Percentiles rank a stretch among this genome's conserved stretches.
Conservation (phyloP, 2,329 filamentous ascomycete species). For the Trematosphaeria pertusa region DNA sequence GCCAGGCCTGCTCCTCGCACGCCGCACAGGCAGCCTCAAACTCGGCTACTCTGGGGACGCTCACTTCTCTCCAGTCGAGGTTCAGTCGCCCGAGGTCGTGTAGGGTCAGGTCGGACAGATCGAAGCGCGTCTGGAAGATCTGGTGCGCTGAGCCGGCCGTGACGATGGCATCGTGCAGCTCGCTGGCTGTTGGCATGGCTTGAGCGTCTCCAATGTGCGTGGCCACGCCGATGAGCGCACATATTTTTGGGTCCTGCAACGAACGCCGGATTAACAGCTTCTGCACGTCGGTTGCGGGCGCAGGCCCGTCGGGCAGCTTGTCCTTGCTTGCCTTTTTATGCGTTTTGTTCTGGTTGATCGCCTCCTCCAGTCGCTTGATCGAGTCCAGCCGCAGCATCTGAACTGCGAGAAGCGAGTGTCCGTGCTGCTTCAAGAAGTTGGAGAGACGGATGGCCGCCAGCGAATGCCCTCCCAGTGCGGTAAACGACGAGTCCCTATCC, state of each 20-base stretch:
- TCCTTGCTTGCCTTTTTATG: not conserved
- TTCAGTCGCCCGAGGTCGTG: constrained; percentile 8
- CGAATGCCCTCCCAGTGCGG: constrained; percentile 8
- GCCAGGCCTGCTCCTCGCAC: constrained; percentile 9
- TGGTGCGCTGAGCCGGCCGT: constrained; percentile 8
- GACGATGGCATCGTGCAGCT: constrained; percentile 6
- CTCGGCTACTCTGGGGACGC: constrained; percentile 4
- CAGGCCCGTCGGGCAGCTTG: not conserved
- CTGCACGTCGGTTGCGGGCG: constrained; percentile 3
- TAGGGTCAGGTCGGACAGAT: constrained; percentile 3
- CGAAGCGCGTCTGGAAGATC: constrained; percentile 12
- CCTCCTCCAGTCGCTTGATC: constrained; percentile 3
- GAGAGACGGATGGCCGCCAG: constrained; percentile 11
- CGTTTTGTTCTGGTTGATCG: not conserved
- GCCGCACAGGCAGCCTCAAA: constrained; percentile 8
- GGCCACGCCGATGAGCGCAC: constrained; percentile 4
- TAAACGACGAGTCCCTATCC: constrained; percentile 9
- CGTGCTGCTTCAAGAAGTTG: constrained; percentile 7
- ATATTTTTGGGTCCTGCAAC: not conserved
- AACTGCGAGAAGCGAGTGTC: constrained; percentile 1
- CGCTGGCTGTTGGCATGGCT: constrained; percentile 3
- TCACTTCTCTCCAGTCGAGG: constrained; percentile 9
- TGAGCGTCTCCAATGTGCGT: constrained; percentile 6
- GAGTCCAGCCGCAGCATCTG: constrained; percentile 8
- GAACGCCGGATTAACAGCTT: not conserved